phyloP scores from a whole-genome alignment of 139 green algal species.

The Volvox africanus region DNA sequence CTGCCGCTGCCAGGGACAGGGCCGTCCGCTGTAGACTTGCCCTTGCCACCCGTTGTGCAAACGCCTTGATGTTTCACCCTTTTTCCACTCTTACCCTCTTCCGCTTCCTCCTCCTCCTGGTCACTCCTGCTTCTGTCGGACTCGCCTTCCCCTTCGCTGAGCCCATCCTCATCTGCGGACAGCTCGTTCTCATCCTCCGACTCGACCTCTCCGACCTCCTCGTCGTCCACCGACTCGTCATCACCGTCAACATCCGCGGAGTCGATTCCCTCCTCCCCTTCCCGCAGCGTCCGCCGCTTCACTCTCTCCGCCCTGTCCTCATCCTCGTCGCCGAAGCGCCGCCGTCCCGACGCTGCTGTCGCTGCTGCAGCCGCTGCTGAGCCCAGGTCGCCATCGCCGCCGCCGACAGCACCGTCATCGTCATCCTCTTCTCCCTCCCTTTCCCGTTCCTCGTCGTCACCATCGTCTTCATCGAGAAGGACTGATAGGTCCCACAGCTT shows the following conservation, averaged over 20 bases:
- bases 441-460: slow-evolving; percentile 62
- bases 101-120: neutral
- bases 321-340: slow-evolving; percentile 61
- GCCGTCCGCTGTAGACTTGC: neutral
- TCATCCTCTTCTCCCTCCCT: slow-evolving; percentile 28
- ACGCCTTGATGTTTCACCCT: neutral
- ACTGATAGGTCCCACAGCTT: slow-evolving; percentile 84
- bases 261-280: neutral
- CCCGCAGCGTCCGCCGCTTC: slow-evolving; percentile 56
- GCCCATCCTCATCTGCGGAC: neutral
- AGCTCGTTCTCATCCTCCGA: neutral
- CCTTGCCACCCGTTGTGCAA: neutral
- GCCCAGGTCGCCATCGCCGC: neutral
- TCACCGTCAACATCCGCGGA: neutral
- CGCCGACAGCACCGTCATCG: neutral
- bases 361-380: slow-evolving; percentile 11
- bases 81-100: neutral
- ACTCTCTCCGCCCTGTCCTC: slow-evolving; percentile 60
- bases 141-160: neutral
- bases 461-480: slow-evolving; percentile 69
- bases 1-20: neutral
- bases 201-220: neutral
- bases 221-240: slow-evolving; percentile 19
- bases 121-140: neutral
- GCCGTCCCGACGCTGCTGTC: neutral